phyloP scores from a whole-genome alignment of 495 filamentous ascomycete genomes.

The Neurospora tetrasperma region DNA sequence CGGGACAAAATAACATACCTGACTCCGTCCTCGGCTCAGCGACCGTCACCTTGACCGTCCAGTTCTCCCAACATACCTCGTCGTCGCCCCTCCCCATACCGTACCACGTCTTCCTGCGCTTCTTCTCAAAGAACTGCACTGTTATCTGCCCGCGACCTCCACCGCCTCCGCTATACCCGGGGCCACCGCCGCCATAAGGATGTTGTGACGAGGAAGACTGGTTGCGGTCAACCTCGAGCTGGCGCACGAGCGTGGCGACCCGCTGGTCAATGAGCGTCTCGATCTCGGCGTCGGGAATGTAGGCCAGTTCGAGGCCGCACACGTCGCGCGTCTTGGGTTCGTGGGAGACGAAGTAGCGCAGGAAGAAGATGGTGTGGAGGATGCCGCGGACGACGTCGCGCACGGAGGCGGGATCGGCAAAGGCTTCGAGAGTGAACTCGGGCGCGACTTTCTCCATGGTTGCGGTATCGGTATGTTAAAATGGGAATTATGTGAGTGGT shows the following conservation, averaged over 20 bases:
- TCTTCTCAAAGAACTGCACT: conserved; percentile 93
- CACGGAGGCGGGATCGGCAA: conserved; percentile 69
- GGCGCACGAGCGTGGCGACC: conserved; percentile 62
- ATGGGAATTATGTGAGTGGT: too few species aligned
- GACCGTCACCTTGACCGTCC: conserved; percentile 85
- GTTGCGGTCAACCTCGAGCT: conserved; percentile 39
- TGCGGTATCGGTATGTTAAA: background rate
- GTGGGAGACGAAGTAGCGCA: conserved; percentile 87
- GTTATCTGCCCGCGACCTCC: conserved; percentile 65
- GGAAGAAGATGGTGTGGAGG: conserved; percentile 97
- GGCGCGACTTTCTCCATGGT: conserved; percentile 53
- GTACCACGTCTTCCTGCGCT: conserved; percentile 74
- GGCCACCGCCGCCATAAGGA: conserved; percentile 4
- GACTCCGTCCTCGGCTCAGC: conserved; percentile 80
- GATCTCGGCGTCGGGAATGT: conserved; percentile 80
- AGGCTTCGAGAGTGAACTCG: conserved; percentile 76
- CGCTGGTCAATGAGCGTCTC: conserved; percentile 89
- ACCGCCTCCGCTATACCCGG: conserved; percentile 3
- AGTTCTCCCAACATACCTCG: conserved; percentile 93
- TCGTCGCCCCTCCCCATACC: conserved; percentile 61
- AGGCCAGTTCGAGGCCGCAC: conserved; percentile 81
- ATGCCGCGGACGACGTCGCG: conserved; percentile 91
- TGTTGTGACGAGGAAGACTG: conserved; percentile 12
- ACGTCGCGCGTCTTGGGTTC: conserved; percentile 79
- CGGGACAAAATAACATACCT: conserved; percentile 42